Evolutionary conservation across 2,329 filamentous ascomycete species (phyloP).

Genomic region (Thielaviopsis musarum): DNA sequence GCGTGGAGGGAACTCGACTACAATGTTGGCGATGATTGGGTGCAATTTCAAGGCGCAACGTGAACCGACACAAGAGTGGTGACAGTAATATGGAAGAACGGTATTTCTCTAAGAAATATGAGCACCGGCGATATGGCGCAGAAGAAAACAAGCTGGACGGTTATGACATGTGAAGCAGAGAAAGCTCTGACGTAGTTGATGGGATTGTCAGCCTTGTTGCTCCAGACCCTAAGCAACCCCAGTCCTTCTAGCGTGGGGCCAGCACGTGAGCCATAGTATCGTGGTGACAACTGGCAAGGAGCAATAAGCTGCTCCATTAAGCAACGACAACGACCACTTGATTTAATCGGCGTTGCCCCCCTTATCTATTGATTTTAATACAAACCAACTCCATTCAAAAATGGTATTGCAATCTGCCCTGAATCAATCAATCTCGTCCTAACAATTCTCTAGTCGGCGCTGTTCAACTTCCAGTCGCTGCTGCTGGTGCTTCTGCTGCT

Average conservation of each 20-base stretch:
- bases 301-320: background rate
- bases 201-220: background rate
- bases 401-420: slow-evolving; percentile 16
- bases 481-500: slow-evolving; percentile 85
- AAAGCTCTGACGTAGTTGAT: slow-evolving; percentile 2
- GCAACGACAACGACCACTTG: background rate
- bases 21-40: background rate
- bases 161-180: background rate
- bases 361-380: background rate
- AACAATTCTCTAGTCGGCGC: slow-evolving; percentile 49
- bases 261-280: background rate
- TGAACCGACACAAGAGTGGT: background rate
- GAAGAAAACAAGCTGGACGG: background rate
- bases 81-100: no score
- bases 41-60: background rate
- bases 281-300: background rate
- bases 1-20: background rate
- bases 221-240: background rate
- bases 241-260: background rate
- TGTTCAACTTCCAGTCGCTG: slow-evolving; percentile 98
- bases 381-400: slow-evolving; percentile 1
- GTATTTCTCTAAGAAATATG: no score
- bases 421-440: background rate
- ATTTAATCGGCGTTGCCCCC: background rate
- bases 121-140: background rate